Conservation (phyloP, 1,139 yeast genomes). For the Spathaspora sp. region DNA sequence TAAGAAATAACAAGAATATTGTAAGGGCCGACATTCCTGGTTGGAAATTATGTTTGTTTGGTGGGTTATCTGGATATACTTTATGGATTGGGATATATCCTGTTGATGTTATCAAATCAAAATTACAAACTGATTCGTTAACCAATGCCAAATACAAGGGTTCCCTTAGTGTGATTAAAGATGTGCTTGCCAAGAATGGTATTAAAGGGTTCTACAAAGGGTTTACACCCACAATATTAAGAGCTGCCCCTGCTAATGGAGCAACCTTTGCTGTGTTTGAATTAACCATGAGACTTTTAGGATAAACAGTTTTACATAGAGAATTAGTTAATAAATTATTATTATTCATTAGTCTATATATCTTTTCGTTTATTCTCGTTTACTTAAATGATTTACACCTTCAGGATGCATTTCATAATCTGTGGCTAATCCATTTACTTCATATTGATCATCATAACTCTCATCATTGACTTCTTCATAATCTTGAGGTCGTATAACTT, state of each 20-base stretch:
- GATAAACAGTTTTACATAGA: conserved; percentile 3
- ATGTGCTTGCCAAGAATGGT: conserved; percentile 58
- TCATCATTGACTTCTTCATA: conserved; percentile 22
- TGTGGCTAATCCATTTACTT: conserved; percentile 13
- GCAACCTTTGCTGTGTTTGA: conserved; percentile 94
- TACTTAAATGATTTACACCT: conserved; percentile 9
- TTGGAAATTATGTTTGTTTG: conserved; percentile 76
- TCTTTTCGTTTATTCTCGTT: conserved; percentile 10
- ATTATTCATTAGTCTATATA: neutral
- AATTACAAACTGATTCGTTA: conserved; percentile 79
- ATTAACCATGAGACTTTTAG: conserved; percentile 65
- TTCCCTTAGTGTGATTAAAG: conserved; percentile 54
- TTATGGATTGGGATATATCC: conserved; percentile 86
- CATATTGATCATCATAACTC: neutral
- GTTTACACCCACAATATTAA: conserved; percentile 80
- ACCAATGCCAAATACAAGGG: conserved; percentile 46
- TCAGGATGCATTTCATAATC: conserved; percentile 21
- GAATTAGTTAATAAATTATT: neutral
- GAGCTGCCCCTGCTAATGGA: conserved; percentile 98
- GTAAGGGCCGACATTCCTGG: conserved; percentile 73
- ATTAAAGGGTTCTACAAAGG: conserved; percentile 82
- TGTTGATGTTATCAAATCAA: conserved; percentile 80
- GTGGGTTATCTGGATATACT: conserved; percentile 84
- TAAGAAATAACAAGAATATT: conserved; percentile 32
- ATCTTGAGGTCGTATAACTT: conserved; percentile 43